A percentile compares a stretch with the other conserved stretches of the same genome.
phyloP scores from a whole-genome alignment of 306 rosid genomes.

The Quercus gilva region DNA sequence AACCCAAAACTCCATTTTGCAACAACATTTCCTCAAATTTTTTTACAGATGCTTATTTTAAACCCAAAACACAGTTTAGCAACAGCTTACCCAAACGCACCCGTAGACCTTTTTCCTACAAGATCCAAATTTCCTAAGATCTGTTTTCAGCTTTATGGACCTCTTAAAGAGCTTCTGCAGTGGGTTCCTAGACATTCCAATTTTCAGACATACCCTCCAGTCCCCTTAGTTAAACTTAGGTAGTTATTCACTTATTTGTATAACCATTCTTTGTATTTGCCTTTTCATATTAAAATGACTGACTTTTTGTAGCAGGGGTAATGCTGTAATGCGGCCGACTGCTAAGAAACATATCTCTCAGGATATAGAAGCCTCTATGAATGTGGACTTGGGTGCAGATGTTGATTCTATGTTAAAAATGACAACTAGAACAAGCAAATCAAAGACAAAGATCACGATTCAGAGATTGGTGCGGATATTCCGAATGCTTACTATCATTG shows the following conservation, averaged over 20 bases:
- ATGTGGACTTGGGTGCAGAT: conserved; percentile 42
- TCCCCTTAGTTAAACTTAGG: background rate
- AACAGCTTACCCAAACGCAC: too few relatives aligned
- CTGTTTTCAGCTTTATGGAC: too few relatives aligned
- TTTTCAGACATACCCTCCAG: background rate
- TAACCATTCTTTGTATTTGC: too few relatives aligned
- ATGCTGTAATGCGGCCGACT: conserved; percentile 61
- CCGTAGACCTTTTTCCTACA: too few relatives aligned
- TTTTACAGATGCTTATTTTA: too few relatives aligned
- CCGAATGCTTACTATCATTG: conserved; percentile 50
- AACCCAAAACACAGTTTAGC: too few relatives aligned
- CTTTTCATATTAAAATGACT: background rate
- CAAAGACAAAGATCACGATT: conserved; percentile 46
- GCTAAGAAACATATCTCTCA: conserved; percentile 51
- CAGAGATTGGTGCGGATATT: conserved; percentile 62
- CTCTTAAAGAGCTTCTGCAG: too few relatives aligned
- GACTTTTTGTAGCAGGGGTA: conserved; percentile 51
- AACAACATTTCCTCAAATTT: too few relatives aligned
- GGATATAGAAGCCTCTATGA: conserved; percentile 48
- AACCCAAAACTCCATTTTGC: too few relatives aligned
- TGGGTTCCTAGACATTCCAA: too few relatives aligned
- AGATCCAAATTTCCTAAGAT: too few relatives aligned
- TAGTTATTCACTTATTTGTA: too few relatives aligned
- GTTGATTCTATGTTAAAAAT: conserved; percentile 42
- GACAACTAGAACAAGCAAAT: conserved; percentile 48